Evolutionary conservation across 306 rosid species (phyloP), one percentile per base, ranked within the genome.

Genomic region (Benincasa hispida): DNA sequence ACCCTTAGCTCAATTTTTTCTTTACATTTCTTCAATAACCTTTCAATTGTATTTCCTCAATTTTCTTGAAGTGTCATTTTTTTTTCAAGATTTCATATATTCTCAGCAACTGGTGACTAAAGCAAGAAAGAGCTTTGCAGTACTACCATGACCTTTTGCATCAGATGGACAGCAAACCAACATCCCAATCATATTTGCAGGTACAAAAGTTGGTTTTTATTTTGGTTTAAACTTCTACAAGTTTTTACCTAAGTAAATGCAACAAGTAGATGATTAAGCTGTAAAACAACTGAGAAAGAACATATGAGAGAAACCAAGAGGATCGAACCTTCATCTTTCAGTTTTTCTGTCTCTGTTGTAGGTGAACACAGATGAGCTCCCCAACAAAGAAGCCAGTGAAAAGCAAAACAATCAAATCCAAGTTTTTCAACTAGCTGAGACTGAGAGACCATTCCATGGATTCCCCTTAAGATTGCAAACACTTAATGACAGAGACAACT

Each of bases 241-340:
- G n/a, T 60, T 28, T 25, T 57, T 24, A 24, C 24, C 32, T 24
- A 10, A 24, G 15, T 10, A 22, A 1, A 22, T 41, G 17, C 15
- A 13, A 12, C 5, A 63, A 35, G 1, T 63, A 34, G 25, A 35
- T 63, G 72, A 34, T 63, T 34, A 63, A 10, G 75, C 56, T 47
- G 5, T 22, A 39, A 47, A 69, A 69, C 68, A 22, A 25, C 24
- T 35, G 11, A 67, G n/a, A 69, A 42, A 69, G 13, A 21, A 25
- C 9, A 24, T 47, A 39, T 66, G 10, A 39, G 73, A 9, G 35
- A 55, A 27, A 62, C 25, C 24, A 66, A 79, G 15, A 82, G 78
- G 48, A 65, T 77, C 86, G 58, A 42, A 86, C 97, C 97, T 89
- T 87, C 97, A 87, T 90, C 57, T 81, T 81, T 68, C 62, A 79